A percentile compares a stretch with the other conserved stretches of the same genome.
Evolutionary conservation across 1,284 basidiomycete genomes (phyloP).

Genomic region (Rhizoctonia solani): DNA sequence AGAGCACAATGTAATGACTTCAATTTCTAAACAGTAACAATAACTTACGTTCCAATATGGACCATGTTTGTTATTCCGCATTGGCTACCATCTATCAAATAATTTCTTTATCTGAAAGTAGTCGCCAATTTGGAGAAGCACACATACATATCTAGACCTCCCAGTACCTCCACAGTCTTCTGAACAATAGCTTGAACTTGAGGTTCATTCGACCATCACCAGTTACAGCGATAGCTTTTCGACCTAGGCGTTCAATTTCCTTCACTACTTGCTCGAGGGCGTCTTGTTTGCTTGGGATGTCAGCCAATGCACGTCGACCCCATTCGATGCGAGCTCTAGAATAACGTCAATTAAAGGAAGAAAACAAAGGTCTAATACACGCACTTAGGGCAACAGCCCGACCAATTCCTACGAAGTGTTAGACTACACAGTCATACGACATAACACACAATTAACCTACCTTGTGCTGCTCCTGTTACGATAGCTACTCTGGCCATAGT

Average conservation of each 20-base stretch:
- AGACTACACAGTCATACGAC: background rate
- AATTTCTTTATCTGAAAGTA: background rate
- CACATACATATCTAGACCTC: slow-evolving; percentile 30
- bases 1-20: background rate
- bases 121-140: background rate
- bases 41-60: background rate
- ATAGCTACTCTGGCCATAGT: slow-evolving; percentile 43
- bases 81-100: slow-evolving; percentile 38
- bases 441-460: slow-evolving; percentile 34
- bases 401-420: slow-evolving; percentile 44
- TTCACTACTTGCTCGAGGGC: slow-evolving; percentile 38
- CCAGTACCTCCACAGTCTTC: slow-evolving; percentile 37
- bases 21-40: background rate
- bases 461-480: slow-evolving; percentile 51
- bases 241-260: slow-evolving; percentile 39
- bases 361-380: background rate
- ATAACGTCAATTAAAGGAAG: background rate
- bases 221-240: slow-evolving; percentile 23
- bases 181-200: slow-evolving; percentile 40
- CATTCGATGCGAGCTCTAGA: slow-evolving; percentile 48
- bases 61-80: slow-evolving; percentile 39
- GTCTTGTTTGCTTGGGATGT: slow-evolving; percentile 45
- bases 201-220: slow-evolving; percentile 40
- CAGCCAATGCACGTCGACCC: slow-evolving; percentile 49
- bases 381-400: slow-evolving; percentile 49